These are phyloP conservation scores for Rubroshorea leprosula DNA, from an alignment of 345 rosid species.

Conservation along the genomic window DNA sequence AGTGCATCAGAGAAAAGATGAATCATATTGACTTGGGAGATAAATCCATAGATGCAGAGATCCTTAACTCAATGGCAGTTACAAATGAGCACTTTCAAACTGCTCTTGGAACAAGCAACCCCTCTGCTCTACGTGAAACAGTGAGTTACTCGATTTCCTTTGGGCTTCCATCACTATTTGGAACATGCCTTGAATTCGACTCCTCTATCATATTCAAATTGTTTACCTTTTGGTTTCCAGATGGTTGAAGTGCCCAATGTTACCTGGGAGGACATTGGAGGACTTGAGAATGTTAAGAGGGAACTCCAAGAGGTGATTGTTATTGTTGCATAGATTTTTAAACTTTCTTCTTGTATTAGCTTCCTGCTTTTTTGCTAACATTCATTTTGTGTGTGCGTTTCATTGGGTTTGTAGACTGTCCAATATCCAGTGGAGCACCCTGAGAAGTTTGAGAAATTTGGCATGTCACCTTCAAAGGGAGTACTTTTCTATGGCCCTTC, in stretches of 20 bases:
- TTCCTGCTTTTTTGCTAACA: neutral
- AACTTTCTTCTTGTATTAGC: neutral
- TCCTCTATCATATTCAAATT: too few relatives aligned
- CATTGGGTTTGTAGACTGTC: slow-evolving; percentile 38
- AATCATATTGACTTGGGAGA: too few relatives aligned
- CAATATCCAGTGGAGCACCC: slow-evolving; percentile 87
- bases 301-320: slow-evolving; percentile 62
- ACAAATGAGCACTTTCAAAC: too few relatives aligned
- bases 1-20: slow-evolving; percentile 74
- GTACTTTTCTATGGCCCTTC: slow-evolving; percentile 67
- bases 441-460: slow-evolving; percentile 71
- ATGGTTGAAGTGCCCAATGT: slow-evolving; percentile 70
- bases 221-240: slow-evolving; percentile 20
- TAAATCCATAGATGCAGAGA: too few relatives aligned
- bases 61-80: too few relatives aligned
- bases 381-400: neutral
- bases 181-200: too few relatives aligned
- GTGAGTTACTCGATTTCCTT: slow-evolving; percentile 25
- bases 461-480: slow-evolving; percentile 73
- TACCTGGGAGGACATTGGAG: slow-evolving; percentile 71
- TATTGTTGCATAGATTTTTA: neutral
- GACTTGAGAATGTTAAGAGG: slow-evolving; percentile 66
- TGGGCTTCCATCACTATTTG: neutral
- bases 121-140: slow-evolving; percentile 68
- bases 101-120: too few relatives aligned